Base-by-base conservation (phyloP, 1,284 basidiomycete species). In the Kwoniella shivajii region DNA sequence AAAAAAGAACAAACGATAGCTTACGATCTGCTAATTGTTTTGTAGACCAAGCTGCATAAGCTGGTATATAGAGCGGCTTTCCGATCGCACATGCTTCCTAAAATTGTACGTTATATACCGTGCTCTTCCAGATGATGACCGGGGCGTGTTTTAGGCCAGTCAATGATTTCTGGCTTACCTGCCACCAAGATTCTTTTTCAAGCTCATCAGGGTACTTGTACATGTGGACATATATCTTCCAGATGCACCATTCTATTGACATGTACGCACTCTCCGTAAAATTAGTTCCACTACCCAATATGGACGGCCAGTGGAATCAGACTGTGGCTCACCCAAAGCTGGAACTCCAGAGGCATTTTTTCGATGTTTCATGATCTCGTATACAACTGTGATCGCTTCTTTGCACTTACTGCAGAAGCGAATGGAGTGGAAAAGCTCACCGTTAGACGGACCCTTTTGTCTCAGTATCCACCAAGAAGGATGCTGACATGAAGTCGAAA, bases 221-320 rank as follows among this genome's bases (percentile, higher is more conserved):
- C 36, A 42, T 54, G 24, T 49, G 44, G 14, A 46, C 45, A 31
- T 44, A 49, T 2, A 58, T 22, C 30, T 58, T 58, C 44, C 44
- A 58, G 22, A 58, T 39, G 41, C 50, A 53, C 57, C 51, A 59
- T 41, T 59, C 57, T 53, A 34, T n/a, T n/a, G n/a, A n/a, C n/a
- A n/a, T n/a, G n/a, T n/a, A n/a, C n/a, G n/a, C n/a, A n/a, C n/a
- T n/a, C n/a, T n/a, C n/a, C n/a, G n/a, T n/a, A n/a, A n/a, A n/a
- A n/a, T n/a, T n/a, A n/a, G n/a, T n/a, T n/a, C n/a, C n/a, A n/a
- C n/a, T n/a, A n/a, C n/a, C n/a, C n/a, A n/a, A n/a, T n/a, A n/a
- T n/a, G n/a, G n/a, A n/a, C n/a, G n/a, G n/a, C n/a, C n/a, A n/a
- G n/a, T n/a, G n/a, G n/a, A n/a, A n/a, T n/a, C n/a, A n/a, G n/a